phyloP scores from a whole-genome alignment of 2,329 filamentous ascomycete genomes.

The Graphilbum fragrans region DNA sequence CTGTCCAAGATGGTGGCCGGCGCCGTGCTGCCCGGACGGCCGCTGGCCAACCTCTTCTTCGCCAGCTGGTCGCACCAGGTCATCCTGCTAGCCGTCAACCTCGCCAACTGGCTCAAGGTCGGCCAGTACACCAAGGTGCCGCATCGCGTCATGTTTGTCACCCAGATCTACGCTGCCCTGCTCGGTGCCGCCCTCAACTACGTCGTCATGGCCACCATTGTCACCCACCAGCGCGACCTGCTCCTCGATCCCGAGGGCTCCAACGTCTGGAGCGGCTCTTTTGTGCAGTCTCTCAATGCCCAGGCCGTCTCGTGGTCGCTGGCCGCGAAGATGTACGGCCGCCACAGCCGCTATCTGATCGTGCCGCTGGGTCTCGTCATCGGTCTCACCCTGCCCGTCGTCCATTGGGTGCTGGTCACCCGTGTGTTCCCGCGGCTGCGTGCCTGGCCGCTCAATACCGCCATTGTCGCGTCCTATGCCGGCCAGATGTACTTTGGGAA shows the following conservation, averaged over 20 bases:
- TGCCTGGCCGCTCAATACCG: conserved; percentile 52
- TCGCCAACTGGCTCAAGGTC: too few species aligned
- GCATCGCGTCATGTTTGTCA: conserved; percentile 29
- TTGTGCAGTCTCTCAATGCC: conserved; percentile 22
- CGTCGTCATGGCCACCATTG: conserved; percentile 28
- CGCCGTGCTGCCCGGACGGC: conserved; percentile 28
- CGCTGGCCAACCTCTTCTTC: conserved; percentile 31
- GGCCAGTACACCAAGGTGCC: conserved; percentile 24
- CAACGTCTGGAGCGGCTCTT: conserved; percentile 25
- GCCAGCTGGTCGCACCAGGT: conserved; percentile 21
- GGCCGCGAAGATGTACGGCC: conserved; percentile 21
- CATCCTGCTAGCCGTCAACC: conserved; percentile 18
- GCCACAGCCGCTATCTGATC: too few species aligned
- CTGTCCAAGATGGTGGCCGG: conserved; percentile 23
- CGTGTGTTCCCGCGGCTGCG: conserved; percentile 30
- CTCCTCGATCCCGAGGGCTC: conserved; percentile 22
- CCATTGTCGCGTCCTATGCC: conserved; percentile 14
- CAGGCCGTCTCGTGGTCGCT: conserved; percentile 8
- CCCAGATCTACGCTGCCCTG: conserved; percentile 25
- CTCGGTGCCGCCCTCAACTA: conserved; percentile 30
- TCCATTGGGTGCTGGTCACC: too few species aligned
- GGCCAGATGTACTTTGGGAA: conserved; percentile 64
- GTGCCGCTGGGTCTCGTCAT: too few species aligned
- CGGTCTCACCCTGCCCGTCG: too few species aligned
- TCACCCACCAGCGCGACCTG: conserved; percentile 21